Evolutionary conservation across 83 land plant species (phyloP).

Genomic region (Diphasiastrum complanatum): DNA sequence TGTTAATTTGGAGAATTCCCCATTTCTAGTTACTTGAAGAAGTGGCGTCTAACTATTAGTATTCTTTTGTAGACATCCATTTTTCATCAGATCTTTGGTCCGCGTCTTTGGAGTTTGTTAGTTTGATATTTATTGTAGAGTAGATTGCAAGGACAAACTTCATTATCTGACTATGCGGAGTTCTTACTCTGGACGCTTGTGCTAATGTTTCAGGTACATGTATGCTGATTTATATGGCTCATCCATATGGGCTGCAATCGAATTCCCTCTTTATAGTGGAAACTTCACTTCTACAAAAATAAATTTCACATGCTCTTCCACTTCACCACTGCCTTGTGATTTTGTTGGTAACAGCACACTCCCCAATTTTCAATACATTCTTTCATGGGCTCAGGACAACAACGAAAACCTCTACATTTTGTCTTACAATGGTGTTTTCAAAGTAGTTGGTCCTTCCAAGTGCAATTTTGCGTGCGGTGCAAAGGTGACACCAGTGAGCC

Average conservation of each 20-base stretch:
- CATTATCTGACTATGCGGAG: too few species aligned
- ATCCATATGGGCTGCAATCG: background rate
- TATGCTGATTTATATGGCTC: slow-evolving; percentile 12
- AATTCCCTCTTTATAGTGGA: background rate
- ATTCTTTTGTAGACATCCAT: background rate
- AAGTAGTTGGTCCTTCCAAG: background rate
- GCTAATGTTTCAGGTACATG: background rate
- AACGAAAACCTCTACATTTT: background rate
- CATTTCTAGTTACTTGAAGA: too few species aligned
- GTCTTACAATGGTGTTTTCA: background rate
- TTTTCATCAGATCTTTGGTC: background rate
- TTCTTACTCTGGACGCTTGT: background rate
- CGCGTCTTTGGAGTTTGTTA: background rate
- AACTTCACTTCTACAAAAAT: background rate
- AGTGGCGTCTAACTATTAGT: too few species aligned
- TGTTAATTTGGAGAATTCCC: too few species aligned
- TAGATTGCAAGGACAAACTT: too few species aligned
- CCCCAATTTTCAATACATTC: background rate
- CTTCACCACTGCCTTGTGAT: background rate
- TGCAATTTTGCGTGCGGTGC: background rate
- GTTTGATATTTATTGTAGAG: too few species aligned
- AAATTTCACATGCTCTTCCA: background rate
- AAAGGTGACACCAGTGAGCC: too few species aligned
- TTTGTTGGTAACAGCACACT: background rate
- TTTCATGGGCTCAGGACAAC: background rate